Percentiles rank a stretch among this genome's conserved stretches.
Evolutionary conservation across 139 green algal genomes (phyloP).

Genomic region (Microglena sp.): DNA sequence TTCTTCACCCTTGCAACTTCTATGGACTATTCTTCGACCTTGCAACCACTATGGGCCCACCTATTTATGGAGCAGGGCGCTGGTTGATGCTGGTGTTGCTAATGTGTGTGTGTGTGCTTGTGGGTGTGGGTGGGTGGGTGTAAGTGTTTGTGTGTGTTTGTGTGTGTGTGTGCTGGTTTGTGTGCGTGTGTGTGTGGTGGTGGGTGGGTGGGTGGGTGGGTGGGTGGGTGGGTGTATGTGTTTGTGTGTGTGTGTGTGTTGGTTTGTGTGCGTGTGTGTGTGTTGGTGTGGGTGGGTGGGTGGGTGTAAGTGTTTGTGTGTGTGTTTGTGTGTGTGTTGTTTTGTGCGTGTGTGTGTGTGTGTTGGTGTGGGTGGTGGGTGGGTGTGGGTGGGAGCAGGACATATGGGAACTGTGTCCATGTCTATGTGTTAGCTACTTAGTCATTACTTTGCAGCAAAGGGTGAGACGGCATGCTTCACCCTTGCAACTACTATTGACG

Average conservation of each 20-base stretch:
- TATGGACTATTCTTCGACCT: slow-evolving; percentile 59
- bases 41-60: slow-evolving; percentile 89
- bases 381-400: neutral
- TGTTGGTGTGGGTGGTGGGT: neutral
- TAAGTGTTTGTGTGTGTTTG: neutral
- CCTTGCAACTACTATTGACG: neutral
- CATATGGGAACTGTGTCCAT: neutral
- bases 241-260: too few relatives aligned
- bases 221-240: neutral
- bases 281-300: neutral
- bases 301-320: neutral
- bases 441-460: neutral
- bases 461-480: neutral
- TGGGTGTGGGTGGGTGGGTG: neutral
- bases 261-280: too few relatives aligned
- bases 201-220: slow-evolving; percentile 72
- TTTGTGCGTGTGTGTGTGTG: neutral
- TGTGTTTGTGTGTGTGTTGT: neutral
- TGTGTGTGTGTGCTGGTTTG: neutral
- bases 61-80: slow-evolving; percentile 75
- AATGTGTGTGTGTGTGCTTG: slow-evolving; percentile 26
- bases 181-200: slow-evolving; percentile 61
- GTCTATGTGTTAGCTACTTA: neutral
- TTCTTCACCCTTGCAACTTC: neutral
- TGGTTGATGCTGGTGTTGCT: slow-evolving; percentile 73